Evolutionary conservation across 2,329 filamentous ascomycete genomes (phyloP).

Genomic region (Westerdykella ornata): DNA sequence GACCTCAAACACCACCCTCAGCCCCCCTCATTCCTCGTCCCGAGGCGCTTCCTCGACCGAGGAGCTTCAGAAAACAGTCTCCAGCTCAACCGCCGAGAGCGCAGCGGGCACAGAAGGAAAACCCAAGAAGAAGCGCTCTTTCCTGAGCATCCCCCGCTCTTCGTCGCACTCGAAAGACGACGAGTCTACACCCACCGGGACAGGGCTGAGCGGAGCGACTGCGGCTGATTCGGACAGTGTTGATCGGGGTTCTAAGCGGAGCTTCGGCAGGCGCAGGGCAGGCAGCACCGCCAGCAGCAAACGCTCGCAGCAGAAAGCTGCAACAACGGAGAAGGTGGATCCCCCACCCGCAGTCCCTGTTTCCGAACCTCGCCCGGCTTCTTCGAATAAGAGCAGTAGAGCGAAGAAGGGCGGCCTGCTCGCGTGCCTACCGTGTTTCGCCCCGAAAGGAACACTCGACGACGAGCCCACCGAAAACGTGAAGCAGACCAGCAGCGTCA

Average conservation of each 20-base stretch:
- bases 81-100: slow-evolving; percentile 11
- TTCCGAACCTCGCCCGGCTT: slow-evolving; percentile 26
- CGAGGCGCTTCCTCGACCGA: slow-evolving; percentile 19
- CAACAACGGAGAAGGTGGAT: slow-evolving; percentile 37
- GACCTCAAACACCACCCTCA: slow-evolving; percentile 12
- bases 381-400: slow-evolving; percentile 31
- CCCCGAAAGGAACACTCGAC: slow-evolving; percentile 48
- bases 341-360: slow-evolving; percentile 28
- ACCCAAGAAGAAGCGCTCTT: slow-evolving; percentile 34
- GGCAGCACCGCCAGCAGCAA: slow-evolving; percentile 44
- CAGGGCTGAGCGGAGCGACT: slow-evolving; percentile 41
- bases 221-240: slow-evolving; percentile 43
- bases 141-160: slow-evolving; percentile 33
- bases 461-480: slow-evolving; percentile 44
- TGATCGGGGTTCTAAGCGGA: slow-evolving; percentile 42
- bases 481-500: slow-evolving; percentile 37
- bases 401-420: slow-evolving; percentile 40
- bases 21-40: slow-evolving; percentile 21
- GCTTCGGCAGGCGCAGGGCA: slow-evolving; percentile 42
- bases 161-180: slow-evolving; percentile 26
- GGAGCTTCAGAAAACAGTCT: slow-evolving; percentile 11
- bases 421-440: slow-evolving; percentile 60
- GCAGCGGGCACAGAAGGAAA: slow-evolving; percentile 13
- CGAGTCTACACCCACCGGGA: slow-evolving; percentile 31
- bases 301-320: slow-evolving; percentile 36